These are phyloP conservation scores for Ogataea populi-albae DNA, from an alignment of 805 yeast species.

Conservation along the genomic window DNA sequence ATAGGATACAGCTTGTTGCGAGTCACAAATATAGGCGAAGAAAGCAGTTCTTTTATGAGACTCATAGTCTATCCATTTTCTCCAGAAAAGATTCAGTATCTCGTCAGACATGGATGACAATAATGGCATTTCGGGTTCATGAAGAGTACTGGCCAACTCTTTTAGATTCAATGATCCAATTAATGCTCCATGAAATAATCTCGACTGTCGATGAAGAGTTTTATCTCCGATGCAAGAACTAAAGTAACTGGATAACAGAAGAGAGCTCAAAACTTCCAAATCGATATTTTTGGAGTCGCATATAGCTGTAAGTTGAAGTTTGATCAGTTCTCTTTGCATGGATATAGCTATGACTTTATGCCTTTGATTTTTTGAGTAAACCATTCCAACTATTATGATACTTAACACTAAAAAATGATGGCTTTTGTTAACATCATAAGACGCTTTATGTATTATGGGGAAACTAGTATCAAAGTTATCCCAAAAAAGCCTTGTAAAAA, in stretches of 20 bases:
- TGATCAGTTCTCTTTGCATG: slow-evolving; percentile 22
- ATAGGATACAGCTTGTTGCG: slow-evolving; percentile 38
- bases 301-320: slow-evolving; percentile 13
- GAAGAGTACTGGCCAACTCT: slow-evolving; percentile 18
- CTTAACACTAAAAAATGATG: slow-evolving; percentile 20
- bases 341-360: slow-evolving; percentile 14
- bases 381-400: slow-evolving; percentile 23
- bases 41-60: slow-evolving; percentile 41
- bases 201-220: slow-evolving; percentile 11
- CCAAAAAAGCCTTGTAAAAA: slow-evolving; percentile 35
- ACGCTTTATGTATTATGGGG: slow-evolving; percentile 40
- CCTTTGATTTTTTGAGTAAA: slow-evolving; percentile 13
- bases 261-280: slow-evolving; percentile 24
- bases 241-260: slow-evolving; percentile 26
- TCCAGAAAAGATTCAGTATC: slow-evolving; percentile 33
- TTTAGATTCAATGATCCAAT: slow-evolving; percentile 25
- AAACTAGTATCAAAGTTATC: slow-evolving; percentile 34
- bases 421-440: slow-evolving; percentile 21
- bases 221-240: slow-evolving; percentile 25
- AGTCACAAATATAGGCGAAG: slow-evolving; percentile 41
- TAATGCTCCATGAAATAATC: slow-evolving; percentile 11
- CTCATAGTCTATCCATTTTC: slow-evolving; percentile 46
- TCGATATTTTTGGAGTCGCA: slow-evolving; percentile 17
- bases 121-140: slow-evolving; percentile 17
- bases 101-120: neutral